These are phyloP conservation scores for slime mould (Dictyostelium discoideum) DNA, from an alignment of 78 protist species.

Conservation along the genomic window DNA sequence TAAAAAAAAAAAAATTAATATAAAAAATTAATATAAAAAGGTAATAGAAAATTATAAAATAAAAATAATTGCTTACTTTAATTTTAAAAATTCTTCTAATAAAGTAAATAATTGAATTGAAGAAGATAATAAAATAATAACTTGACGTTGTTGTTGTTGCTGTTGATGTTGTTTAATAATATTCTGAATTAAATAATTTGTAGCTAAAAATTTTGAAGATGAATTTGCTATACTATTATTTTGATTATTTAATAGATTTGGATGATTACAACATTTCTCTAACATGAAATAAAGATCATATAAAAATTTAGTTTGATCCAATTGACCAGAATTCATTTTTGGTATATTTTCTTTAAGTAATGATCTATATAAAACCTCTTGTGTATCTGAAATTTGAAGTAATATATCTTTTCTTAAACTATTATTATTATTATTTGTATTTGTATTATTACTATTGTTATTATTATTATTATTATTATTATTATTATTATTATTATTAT, in stretches of 20 bases:
- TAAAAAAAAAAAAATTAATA: background rate
- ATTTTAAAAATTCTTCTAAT: conserved; percentile 13
- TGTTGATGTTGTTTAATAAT: background rate
- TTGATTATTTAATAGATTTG: background rate
- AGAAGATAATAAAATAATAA: background rate
- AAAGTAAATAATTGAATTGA: background rate
- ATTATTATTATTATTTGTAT: background rate
- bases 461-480: no score
- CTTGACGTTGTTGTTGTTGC: background rate
- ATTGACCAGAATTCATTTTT: conserved; percentile 4
- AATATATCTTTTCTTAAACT: background rate
- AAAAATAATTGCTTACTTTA: background rate
- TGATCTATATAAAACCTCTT: conserved; percentile 10
- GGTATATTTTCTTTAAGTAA: conserved; percentile 42
- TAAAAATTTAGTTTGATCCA: conserved; percentile 24
- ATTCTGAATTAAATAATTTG: background rate
- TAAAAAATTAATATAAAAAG: background rate
- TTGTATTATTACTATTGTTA: background rate
- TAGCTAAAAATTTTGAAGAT: background rate
- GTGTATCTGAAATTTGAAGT: conserved; percentile 19
- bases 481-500: background rate
- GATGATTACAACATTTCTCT: conserved; percentile 28
- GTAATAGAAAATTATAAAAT: background rate
- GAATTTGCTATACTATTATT: background rate
- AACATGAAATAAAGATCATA: background rate